Conservation (phyloP, 805 yeast species). For the Zygoascus biomembranicola region DNA sequence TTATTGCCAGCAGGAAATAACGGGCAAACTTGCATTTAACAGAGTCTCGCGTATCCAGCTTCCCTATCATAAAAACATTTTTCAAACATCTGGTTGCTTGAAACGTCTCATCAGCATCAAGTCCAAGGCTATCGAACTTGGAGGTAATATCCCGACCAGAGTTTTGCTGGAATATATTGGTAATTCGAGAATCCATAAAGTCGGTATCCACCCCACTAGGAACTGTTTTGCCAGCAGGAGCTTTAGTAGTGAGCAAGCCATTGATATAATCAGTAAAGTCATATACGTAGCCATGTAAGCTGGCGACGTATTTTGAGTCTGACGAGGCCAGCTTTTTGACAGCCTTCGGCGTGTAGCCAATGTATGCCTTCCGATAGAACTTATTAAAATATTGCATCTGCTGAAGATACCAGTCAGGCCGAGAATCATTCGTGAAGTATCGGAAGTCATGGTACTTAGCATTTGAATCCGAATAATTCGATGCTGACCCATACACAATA, state of each 20-base stretch:
- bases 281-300: conserved; percentile 30
- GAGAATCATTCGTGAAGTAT: conserved; percentile 29
- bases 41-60: conserved; percentile 33
- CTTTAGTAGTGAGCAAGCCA: conserved; percentile 27
- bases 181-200: conserved; percentile 27
- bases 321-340: conserved; percentile 21
- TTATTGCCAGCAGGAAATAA: conserved; percentile 34
- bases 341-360: conserved; percentile 30
- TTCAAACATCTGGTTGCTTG: conserved; percentile 30
- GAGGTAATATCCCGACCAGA: conserved; percentile 31
- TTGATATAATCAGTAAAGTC: conserved; percentile 31
- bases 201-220: conserved; percentile 21
- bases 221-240: conserved; percentile 22
- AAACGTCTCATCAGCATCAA: conserved; percentile 18
- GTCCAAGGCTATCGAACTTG: conserved; percentile 20
- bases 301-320: conserved; percentile 23
- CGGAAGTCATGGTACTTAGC: conserved; percentile 36
- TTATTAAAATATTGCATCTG: conserved; percentile 29
- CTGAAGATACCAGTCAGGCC: conserved; percentile 37
- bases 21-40: conserved; percentile 33
- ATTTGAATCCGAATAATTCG: conserved; percentile 31
- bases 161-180: conserved; percentile 27
- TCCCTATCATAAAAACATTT: conserved; percentile 34
- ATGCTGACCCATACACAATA: conserved; percentile 22
- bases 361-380: conserved; percentile 30